Base-by-base conservation (phyloP, 1,139 yeast species). In the Tardiomyces digboiensis region DNA sequence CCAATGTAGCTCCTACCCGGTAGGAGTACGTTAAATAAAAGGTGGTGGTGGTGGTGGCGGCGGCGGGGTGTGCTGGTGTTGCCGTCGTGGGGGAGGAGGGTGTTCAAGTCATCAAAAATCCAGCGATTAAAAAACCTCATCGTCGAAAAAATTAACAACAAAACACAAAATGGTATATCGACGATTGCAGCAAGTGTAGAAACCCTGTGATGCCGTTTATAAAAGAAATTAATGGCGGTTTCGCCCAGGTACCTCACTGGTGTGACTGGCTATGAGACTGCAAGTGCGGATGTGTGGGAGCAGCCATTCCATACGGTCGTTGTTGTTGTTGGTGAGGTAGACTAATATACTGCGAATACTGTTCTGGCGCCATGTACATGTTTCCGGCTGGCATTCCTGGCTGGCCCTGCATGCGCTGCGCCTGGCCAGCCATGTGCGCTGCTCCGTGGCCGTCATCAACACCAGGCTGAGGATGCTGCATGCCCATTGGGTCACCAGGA, bases 401-500 rank as follows among this genome's bases (percentile, higher is more conserved):
- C 33, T 26, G 33, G 10, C 33, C 33, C 5, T n/a, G 33, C 33
- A 26, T 26, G 33, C 33, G 33, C 10, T 26, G 33, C 16, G 16
- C 33, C 10, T 26, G 33, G 33, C 14, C 33, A 4, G 33, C 16
- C 33, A 26, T 26, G 33, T 26, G 33, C 5, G 33, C 16, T 5
- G 33, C 33, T 13, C 33, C 33, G 10, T 26, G 33, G 5, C 33
- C 33, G 8, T 26, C 33, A 16, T 26, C 33, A 8, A 26, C 33
- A n/a, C n/a, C n/a, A n/a, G n/a, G n/a, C 5, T n/a, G 33, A n/a
- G 33, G 33, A 8, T 26, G 33, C 33, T 26, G 33, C 33, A 26
- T 26, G 33, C 33, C 33, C 33, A 26, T 26, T n/a, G 33, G 33
- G 29, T 39, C 43, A 22, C 45, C 45, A 36, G 41, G 45, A 5